Conservation (phyloP, 1,139 yeast species). For the Debaryomyces psychrophilus region DNA sequence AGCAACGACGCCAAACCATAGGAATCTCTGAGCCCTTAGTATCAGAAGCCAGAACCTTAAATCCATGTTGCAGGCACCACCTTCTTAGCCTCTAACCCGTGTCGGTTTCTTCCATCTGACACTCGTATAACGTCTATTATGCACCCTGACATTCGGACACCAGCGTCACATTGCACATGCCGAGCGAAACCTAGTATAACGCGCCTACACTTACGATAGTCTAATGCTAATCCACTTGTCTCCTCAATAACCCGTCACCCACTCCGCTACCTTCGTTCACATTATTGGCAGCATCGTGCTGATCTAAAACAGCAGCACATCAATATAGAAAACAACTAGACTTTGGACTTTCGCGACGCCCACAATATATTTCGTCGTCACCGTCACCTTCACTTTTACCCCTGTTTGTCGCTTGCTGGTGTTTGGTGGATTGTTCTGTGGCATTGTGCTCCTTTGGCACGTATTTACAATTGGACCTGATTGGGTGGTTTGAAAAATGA, state of each 20-base stretch:
- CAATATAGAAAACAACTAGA: not conserved
- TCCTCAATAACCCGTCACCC: not conserved
- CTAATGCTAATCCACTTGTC: not conserved
- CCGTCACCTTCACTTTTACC: not conserved
- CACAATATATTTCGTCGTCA: not conserved
- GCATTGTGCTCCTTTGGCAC: not conserved
- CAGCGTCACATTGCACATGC: not conserved
- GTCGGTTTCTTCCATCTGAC: too few relatives aligned
- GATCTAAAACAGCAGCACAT: not conserved
- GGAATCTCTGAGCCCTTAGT: too few relatives aligned
- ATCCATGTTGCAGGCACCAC: too few relatives aligned
- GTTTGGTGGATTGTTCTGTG: not conserved
- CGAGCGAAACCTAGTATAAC: not conserved
- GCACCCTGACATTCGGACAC: too few relatives aligned
- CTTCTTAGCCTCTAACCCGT: too few relatives aligned
- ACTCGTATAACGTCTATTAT: too few relatives aligned
- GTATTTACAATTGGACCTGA: not conserved
- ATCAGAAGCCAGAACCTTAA: too few relatives aligned
- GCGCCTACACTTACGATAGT: not conserved
- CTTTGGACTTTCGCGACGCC: not conserved
- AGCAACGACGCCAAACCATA: too few relatives aligned
- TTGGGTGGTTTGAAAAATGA: not conserved
- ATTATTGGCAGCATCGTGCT: not conserved
- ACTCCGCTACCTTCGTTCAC: not conserved
- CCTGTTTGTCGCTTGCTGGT: slow-evolving; percentile 1